Percentiles rank a stretch among this genome's conserved stretches.
These are phyloP conservation scores for Silene conica DNA, from an alignment of 148 eudicot genomes.

Conservation along the genomic window DNA sequence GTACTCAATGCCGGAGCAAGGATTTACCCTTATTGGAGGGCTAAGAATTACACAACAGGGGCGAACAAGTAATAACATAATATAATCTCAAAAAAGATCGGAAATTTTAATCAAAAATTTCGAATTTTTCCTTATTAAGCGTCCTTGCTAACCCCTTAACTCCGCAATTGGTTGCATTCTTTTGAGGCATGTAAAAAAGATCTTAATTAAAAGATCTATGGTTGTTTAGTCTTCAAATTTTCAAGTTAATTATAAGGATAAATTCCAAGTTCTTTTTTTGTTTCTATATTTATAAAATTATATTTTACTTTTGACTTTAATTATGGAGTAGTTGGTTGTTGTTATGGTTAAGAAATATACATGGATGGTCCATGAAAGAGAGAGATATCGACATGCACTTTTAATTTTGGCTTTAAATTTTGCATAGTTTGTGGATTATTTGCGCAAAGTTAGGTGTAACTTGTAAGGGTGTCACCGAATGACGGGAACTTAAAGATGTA, in stretches of 20 bases:
- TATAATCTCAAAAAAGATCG: no score
- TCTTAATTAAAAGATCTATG: neutral
- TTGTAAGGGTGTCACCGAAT: constrained; percentile 4
- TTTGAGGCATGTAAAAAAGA: neutral
- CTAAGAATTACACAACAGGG: no score
- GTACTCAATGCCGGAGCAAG: no score
- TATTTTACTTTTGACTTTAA: neutral
- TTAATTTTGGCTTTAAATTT: no score
- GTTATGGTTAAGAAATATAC: constrained; percentile 14
- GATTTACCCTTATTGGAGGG: no score
- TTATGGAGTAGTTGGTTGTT: constrained; percentile 10
- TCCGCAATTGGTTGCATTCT: neutral
- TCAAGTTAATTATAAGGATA: neutral
- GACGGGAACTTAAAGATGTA: neutral
- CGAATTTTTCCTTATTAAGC: no score
- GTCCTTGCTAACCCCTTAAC: no score
- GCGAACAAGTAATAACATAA: no score
- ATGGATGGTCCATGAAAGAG: constrained; percentile 5
- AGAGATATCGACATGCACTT: constrained; percentile 17
- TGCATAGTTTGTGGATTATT: no score
- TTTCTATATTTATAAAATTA: neutral
- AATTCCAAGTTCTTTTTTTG: neutral
- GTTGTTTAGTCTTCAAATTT: neutral
- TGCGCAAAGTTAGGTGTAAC: constrained; percentile 21
- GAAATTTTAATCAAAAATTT: no score